Conservation (phyloP, 768 basidiomycete species). For the Lanmaoa rubissima region DNA sequence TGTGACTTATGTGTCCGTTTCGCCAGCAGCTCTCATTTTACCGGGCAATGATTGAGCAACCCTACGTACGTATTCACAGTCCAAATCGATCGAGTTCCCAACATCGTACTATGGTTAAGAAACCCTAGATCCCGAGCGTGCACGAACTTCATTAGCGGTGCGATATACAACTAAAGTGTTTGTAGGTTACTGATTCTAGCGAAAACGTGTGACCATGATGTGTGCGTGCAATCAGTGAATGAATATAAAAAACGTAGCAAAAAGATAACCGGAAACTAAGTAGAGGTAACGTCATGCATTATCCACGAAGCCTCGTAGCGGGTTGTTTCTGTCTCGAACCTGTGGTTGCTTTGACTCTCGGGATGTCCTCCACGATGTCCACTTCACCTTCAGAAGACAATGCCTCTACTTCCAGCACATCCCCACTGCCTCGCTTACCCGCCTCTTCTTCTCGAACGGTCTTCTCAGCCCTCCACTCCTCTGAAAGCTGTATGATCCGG, state of each 20-base stretch:
- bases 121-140: background rate
- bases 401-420: conserved; percentile 13
- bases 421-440: conserved; percentile 29
- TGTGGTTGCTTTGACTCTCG: conserved; percentile 6
- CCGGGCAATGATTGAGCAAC: background rate
- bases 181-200: conserved; percentile 20
- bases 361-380: conserved; percentile 36
- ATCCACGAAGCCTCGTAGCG: conserved; percentile 31
- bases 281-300: conserved; percentile 2
- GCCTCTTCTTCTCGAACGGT: conserved; percentile 36
- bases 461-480: conserved; percentile 49
- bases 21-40: background rate
- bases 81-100: background rate
- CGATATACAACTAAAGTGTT: conserved; percentile 11
- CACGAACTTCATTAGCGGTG: conserved; percentile 11
- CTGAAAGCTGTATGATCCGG: conserved; percentile 48
- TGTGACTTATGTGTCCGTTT: background rate
- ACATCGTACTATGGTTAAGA: background rate
- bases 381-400: conserved; percentile 41
- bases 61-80: background rate
- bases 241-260: conserved; percentile 2
- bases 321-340: conserved; percentile 13
- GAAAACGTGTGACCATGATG: background rate
- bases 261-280: conserved; percentile 4
- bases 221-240: conserved; percentile 3